Conservation (phyloP, 805 yeast species). For the Suhomyces pyralidae region DNA sequence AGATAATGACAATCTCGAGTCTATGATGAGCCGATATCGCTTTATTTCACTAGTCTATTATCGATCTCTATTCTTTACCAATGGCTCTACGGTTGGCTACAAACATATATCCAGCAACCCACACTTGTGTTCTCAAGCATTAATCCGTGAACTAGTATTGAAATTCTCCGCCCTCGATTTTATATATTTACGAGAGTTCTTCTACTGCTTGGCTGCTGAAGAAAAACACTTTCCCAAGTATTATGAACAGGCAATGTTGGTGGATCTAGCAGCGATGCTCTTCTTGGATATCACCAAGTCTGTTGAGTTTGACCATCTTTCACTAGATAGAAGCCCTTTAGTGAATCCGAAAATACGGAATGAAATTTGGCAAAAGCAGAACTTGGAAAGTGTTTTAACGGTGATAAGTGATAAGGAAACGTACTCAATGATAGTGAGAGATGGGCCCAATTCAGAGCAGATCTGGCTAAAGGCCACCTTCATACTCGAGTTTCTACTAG, state of each 20-base stretch:
- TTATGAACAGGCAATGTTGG: conserved; percentile 9
- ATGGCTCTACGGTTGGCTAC: conserved; percentile 8
- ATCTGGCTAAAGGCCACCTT: conserved; percentile 25
- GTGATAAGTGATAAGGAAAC: conserved; percentile 10
- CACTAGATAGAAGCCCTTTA: not conserved
- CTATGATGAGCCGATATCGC: conserved; percentile 26
- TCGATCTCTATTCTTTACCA: conserved; percentile 14
- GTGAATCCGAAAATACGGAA: not conserved
- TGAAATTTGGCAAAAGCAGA: conserved; percentile 7
- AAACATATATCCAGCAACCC: not conserved
- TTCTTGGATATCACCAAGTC: conserved; percentile 12
- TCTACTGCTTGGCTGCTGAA: not conserved
- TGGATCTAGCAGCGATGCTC: conserved; percentile 9
- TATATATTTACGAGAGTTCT: conserved; percentile 14
- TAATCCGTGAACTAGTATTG: conserved; percentile 11
- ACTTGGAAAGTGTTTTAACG: conserved; percentile 7
- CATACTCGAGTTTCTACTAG: conserved; percentile 22
- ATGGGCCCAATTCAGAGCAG: conserved; percentile 21
- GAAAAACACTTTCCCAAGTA: conserved; percentile 1
- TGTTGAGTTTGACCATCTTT: conserved; percentile 7
- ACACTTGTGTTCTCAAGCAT: not conserved
- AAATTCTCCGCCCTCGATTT: conserved; percentile 10
- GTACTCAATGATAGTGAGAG: conserved; percentile 17
- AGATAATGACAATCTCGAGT: conserved; percentile 24
- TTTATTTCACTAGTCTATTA: conserved; percentile 16